A percentile compares a stretch with the other conserved stretches of the same genome.
phyloP scores from a whole-genome alignment of 495 filamentous ascomycete genomes.

The Penicillium verhagenii region DNA sequence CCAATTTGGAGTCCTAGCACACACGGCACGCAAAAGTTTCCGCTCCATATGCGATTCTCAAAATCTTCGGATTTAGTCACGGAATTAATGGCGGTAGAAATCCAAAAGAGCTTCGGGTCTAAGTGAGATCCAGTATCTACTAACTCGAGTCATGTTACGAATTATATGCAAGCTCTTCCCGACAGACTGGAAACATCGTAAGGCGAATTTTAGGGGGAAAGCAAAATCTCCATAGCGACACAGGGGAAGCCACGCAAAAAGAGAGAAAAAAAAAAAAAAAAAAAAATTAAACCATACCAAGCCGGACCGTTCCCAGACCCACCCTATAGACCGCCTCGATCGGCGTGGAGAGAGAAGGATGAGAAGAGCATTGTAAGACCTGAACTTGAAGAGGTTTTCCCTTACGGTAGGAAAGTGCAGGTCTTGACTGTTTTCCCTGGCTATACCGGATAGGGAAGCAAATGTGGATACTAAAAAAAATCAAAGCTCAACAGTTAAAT shows the following conservation, averaged over 20 bases:
- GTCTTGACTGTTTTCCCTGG: not conserved
- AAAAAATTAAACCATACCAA: slow-evolving; percentile 14
- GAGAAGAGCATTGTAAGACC: not conserved
- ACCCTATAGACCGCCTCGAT: slow-evolving; percentile 25
- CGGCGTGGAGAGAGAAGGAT: slow-evolving; percentile 16
- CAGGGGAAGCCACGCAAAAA: not conserved
- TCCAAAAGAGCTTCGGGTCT: too few species aligned
- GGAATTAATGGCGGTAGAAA: too few species aligned
- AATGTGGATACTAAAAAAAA: not conserved
- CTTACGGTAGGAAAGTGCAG: too few species aligned
- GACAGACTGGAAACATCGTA: not conserved
- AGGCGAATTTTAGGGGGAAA: not conserved
- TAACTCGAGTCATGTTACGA: not conserved
- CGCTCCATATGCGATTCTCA: not conserved
- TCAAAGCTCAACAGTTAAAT: not conserved
- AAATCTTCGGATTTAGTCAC: too few species aligned
- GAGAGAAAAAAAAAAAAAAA: too few species aligned
- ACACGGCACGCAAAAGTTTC: slow-evolving; percentile 6
- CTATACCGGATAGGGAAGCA: not conserved
- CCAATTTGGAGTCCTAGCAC: slow-evolving; percentile 17
- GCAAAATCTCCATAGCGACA: not conserved
- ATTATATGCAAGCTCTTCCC: not conserved
- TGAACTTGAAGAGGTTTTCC: too few species aligned
- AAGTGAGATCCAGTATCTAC: not conserved
- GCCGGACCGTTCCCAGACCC: slow-evolving; percentile 30